Conservation (phyloP, 2,329 filamentous ascomycete species). For the Calycina marina region DNA sequence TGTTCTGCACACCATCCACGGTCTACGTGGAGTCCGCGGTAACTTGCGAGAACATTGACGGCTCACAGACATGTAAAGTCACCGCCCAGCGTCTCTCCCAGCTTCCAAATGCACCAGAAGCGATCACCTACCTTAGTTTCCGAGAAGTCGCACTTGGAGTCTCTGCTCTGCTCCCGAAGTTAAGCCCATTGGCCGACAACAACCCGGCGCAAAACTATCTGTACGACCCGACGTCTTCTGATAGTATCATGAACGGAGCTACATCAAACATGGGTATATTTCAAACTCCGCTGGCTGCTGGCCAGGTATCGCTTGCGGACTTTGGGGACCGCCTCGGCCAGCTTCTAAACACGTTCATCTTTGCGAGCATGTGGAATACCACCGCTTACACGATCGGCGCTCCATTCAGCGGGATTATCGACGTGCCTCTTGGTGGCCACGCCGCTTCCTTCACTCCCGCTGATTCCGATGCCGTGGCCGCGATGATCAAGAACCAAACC, state of each 20-base stretch:
- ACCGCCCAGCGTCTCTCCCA: slow-evolving; percentile 13
- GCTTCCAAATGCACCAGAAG: slow-evolving; percentile 9
- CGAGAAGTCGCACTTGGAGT: slow-evolving; percentile 9
- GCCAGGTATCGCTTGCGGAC: slow-evolving; percentile 5
- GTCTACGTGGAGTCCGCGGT: slow-evolving; percentile 12
- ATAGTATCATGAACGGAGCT: slow-evolving; percentile 4
- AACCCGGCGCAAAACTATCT: slow-evolving; percentile 13
- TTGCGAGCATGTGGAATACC: slow-evolving; percentile 12
- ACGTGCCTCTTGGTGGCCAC: slow-evolving; percentile 7
- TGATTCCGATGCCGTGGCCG: slow-evolving; percentile 3
- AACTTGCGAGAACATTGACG: slow-evolving; percentile 8
- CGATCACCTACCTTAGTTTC: slow-evolving; percentile 13
- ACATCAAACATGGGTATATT: slow-evolving; percentile 4
- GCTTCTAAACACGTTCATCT: slow-evolving; percentile 11
- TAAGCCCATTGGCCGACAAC: slow-evolving; percentile 7
- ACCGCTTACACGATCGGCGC: slow-evolving; percentile 10
- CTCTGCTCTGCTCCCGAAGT: slow-evolving; percentile 9
- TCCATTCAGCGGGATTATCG: slow-evolving; percentile 7
- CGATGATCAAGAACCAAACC: slow-evolving; percentile 13
- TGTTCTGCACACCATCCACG: slow-evolving; percentile 11
- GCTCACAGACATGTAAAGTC: slow-evolving; percentile 9
- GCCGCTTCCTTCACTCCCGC: slow-evolving; percentile 10
- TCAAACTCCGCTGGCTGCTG: slow-evolving; percentile 5
- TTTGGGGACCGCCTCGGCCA: slow-evolving; percentile 13
- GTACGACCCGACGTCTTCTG: slow-evolving; percentile 7